These are phyloP conservation scores for Taiozyma sp. DNA, from an alignment of 1,139 yeast species.

Conservation along the genomic window DNA sequence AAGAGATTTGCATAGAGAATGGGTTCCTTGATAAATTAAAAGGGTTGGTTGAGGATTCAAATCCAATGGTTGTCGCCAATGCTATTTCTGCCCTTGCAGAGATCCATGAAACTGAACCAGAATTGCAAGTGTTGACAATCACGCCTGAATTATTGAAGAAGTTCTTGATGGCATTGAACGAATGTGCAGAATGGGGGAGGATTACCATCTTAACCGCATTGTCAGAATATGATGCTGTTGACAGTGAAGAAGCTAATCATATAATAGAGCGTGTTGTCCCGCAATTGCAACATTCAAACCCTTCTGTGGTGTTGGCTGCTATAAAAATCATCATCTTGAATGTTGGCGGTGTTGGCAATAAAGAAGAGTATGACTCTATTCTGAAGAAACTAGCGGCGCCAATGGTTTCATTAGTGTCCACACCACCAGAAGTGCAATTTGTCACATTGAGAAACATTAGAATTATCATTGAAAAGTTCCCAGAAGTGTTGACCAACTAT, in stretches of 20 bases:
- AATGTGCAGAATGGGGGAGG: slow-evolving; percentile 99
- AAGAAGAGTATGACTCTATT: slow-evolving; percentile 37
- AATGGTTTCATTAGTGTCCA: slow-evolving; percentile 78
- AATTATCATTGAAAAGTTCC: slow-evolving; percentile 84
- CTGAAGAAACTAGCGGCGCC: slow-evolving; percentile 86
- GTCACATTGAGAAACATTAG: slow-evolving; percentile 91
- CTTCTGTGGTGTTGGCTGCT: slow-evolving; percentile 87
- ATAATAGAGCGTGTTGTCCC: slow-evolving; percentile 91
- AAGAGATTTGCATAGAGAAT: slow-evolving; percentile 75
- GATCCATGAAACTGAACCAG: slow-evolving; percentile 65
- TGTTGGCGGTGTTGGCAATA: slow-evolving; percentile 42
- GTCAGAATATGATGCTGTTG: slow-evolving; percentile 56
- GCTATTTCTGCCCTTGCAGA: slow-evolving; percentile 84
- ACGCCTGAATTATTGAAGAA: slow-evolving; percentile 44
- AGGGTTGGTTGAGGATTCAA: slow-evolving; percentile 73
- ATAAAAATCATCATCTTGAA: slow-evolving; percentile 79
- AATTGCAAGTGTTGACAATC: slow-evolving; percentile 36
- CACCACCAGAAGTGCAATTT: slow-evolving; percentile 91
- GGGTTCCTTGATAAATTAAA: slow-evolving; percentile 75
- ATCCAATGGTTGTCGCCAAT: slow-evolving; percentile 97
- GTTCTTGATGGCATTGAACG: slow-evolving; percentile 79
- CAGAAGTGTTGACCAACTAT: slow-evolving; percentile 71
- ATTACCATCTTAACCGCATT: slow-evolving; percentile 82
- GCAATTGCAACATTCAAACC: slow-evolving; percentile 95
- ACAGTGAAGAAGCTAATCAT: slow-evolving; percentile 66